A percentile compares a stretch with the other conserved stretches of the same genome.
phyloP scores from a whole-genome alignment of 768 basidiomycete species.

The Tricholoma saponaceum region DNA sequence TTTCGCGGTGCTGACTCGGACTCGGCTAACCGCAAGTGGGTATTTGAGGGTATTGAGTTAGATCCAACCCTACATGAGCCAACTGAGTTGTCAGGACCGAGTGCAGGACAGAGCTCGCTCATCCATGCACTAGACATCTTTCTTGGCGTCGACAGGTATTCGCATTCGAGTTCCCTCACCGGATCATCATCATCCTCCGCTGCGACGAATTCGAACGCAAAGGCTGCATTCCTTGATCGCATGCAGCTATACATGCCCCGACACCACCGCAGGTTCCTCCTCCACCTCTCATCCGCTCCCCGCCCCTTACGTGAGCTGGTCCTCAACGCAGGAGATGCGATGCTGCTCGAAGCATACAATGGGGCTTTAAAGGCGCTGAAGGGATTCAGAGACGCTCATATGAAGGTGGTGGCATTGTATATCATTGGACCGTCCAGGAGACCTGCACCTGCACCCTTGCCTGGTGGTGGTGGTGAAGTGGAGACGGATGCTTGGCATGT shows the following conservation, averaged over 20 bases:
- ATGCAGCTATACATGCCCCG: conserved; percentile 86
- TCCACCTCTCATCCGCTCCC: conserved; percentile 56
- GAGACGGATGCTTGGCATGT: not conserved
- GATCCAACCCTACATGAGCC: conserved; percentile 39
- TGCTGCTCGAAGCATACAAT: conserved; percentile 57
- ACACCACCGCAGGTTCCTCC: conserved; percentile 74
- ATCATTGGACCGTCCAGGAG: conserved; percentile 67
- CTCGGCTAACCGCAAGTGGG: conserved; percentile 37
- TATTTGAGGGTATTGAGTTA: conserved; percentile 57
- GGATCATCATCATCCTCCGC: conserved; percentile 3
- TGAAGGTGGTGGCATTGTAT: conserved; percentile 70
- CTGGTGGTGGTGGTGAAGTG: not conserved
- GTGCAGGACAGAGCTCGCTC: conserved; percentile 78
- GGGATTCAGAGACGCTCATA: conserved; percentile 71
- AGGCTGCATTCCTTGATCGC: conserved; percentile 52
- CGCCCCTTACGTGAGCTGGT: conserved; percentile 61
- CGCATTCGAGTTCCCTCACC: conserved; percentile 8
- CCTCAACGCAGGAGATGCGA: conserved; percentile 15
- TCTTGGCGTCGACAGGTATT: conserved; percentile 52
- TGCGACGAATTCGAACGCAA: conserved; percentile 12
- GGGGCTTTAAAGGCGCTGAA: conserved; percentile 60
- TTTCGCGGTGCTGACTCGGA: conserved; percentile 67
- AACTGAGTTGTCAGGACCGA: conserved; percentile 67
- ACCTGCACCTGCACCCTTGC: conserved; percentile 11
- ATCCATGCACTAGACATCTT: conserved; percentile 74